Percentiles rank a stretch among this genome's conserved stretches.
Conservation (phyloP, 768 basidiomycete genomes). For the Hygrophoropsis aurantiaca region DNA sequence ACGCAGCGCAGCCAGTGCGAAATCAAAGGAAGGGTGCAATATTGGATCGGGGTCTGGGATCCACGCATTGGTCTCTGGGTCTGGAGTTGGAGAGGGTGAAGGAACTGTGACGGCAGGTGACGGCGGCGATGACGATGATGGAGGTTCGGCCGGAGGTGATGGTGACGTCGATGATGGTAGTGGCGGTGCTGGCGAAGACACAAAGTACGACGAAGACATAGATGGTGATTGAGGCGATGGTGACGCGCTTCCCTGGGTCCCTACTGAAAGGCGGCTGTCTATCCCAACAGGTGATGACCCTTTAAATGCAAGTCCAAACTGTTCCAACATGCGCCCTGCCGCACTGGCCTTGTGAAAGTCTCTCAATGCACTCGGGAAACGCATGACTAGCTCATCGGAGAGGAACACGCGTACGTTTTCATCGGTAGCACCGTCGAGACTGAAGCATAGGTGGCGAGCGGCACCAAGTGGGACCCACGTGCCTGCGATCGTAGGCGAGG, state of each 20-base stretch:
- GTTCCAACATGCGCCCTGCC: constrained; percentile 47
- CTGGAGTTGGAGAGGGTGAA: constrained; percentile 4
- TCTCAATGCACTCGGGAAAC: constrained; percentile 61
- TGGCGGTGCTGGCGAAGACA: neutral
- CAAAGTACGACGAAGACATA: neutral
- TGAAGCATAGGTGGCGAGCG: constrained; percentile 39
- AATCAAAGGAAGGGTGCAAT: constrained; percentile 23
- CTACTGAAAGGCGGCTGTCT: constrained; percentile 12
- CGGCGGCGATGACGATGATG: constrained; percentile 6
- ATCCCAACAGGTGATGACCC: constrained; percentile 33
- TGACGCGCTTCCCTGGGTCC: constrained; percentile 8
- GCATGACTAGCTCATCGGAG: constrained; percentile 58
- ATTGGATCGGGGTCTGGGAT: neutral
- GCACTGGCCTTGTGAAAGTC: constrained; percentile 53
- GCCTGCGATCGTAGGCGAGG: constrained; percentile 54
- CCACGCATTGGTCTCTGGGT: neutral
- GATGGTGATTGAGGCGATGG: neutral
- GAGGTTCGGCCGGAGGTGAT: neutral
- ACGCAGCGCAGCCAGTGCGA: constrained; percentile 28
- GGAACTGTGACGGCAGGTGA: constrained; percentile 21
- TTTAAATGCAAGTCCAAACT: constrained; percentile 66
- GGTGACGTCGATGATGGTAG: neutral
- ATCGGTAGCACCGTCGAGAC: neutral
- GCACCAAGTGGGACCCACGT: constrained; percentile 69
- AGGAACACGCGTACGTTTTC: constrained; percentile 53